Evolutionary conservation across 805 yeast genomes (phyloP), one percentile per base, ranked within the genome.

Genomic region (Torulaspora quercuum): DNA sequence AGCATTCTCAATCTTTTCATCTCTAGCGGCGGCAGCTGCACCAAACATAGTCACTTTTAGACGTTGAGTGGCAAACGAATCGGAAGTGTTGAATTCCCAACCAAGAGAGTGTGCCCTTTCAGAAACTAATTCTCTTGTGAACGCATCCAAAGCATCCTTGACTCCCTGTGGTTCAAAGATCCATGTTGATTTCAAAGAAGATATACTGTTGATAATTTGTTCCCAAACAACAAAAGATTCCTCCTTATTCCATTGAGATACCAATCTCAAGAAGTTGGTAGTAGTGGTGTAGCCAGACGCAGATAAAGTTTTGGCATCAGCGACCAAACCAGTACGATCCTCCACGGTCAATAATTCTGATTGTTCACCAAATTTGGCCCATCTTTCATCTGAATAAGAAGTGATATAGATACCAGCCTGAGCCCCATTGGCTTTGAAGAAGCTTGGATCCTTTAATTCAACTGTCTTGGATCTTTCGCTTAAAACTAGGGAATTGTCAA

Each of bases 401-500:
- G 88, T 81, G 50, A 89, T 72, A 62, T 78, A 84, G 37, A 84
- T 75, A 57, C 92, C 90, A 18, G 80, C 70, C 61, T 77, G 86
- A 45, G 81, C 79, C 40, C 76, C 79, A 57, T 85, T 85, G 46
- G 82, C 65, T 65, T 83, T 83, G 67, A 71, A 79, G 57, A 80
- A 81, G 31, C 61, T 66, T 29, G 60, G 29, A 20, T 59, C 63
- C 6, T 70, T 68, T 30, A 82, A 52, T 25, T 65, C 62, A 45
- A 81, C 44, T 6, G 72, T 55, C 25, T 59, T 64, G 35, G 65
- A 67, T 55, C 82, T 75, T 35, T 64, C 63, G 48, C 70, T 69
- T 50, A 86, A 70, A 13, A 72, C 76, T 21, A 72, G 52, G 6
- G 79, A 64, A 49, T 77, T 80, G 53, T 82, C 83, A 38, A 75